A percentile compares a stretch with the other conserved stretches of the same genome.
Conservation (phyloP, 2,329 filamentous ascomycete genomes). For the Chaetomium olivaceum region DNA sequence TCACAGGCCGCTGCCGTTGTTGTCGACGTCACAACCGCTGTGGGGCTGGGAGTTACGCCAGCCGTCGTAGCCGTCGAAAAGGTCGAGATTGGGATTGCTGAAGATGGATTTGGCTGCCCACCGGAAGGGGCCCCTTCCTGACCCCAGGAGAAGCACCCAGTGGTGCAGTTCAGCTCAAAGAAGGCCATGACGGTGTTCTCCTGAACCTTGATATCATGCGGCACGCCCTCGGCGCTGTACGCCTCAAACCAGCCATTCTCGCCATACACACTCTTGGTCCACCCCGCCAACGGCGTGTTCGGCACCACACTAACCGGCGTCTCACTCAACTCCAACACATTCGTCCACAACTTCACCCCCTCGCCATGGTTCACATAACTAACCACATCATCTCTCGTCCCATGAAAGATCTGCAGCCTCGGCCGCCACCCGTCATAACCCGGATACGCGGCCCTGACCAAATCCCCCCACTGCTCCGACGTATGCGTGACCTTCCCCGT, state of each 20-base stretch:
- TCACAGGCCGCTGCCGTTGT: background rate
- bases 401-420: constrained; percentile 60
- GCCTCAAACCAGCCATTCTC: constrained; percentile 42
- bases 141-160: constrained; percentile 43
- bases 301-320: constrained; percentile 34
- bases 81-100: background rate
- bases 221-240: constrained; percentile 42
- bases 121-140: constrained; percentile 27
- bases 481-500: constrained; percentile 47
- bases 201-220: constrained; percentile 45
- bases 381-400: constrained; percentile 52
- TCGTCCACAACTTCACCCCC: constrained; percentile 55
- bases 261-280: constrained; percentile 44
- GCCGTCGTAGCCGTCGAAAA: background rate
- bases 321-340: constrained; percentile 40
- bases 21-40: background rate
- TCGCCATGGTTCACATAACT: constrained; percentile 56
- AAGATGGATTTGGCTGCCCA: background rate
- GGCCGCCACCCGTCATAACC: constrained; percentile 53
- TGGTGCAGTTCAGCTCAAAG: constrained; percentile 41
- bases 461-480: constrained; percentile 38
- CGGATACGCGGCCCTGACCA: constrained; percentile 48
- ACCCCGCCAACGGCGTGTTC: constrained; percentile 40
- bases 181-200: constrained; percentile 41
- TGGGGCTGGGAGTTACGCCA: background rate